phyloP scores from a whole-genome alignment of 768 basidiomycete genomes.

The Psilocybe cyanescens region DNA sequence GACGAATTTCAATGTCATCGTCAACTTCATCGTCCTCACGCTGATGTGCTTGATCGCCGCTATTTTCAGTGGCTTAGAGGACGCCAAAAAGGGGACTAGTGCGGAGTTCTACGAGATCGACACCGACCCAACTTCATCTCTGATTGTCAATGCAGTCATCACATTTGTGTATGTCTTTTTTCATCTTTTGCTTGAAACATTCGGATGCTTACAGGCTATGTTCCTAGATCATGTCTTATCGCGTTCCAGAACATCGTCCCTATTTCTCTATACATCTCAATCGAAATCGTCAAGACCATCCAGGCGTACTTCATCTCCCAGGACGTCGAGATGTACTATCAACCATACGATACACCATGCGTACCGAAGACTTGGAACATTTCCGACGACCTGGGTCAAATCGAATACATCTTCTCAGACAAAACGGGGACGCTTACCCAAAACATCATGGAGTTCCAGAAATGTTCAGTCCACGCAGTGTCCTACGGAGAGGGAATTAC shows the following conservation, averaged over 20 bases:
- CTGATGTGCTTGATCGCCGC: constrained; percentile 79
- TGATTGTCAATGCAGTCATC: constrained; percentile 76
- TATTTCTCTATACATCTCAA: constrained; percentile 94
- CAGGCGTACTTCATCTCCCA: constrained; percentile 97
- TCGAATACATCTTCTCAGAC: constrained; percentile 90
- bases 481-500: constrained; percentile 94
- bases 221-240: constrained; percentile 82
- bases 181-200: background rate
- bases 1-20: constrained; percentile 96
- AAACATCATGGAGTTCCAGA: constrained; percentile 99
- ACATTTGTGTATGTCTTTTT: constrained; percentile 81
- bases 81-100: constrained; percentile 64
- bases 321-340: constrained; percentile 96
- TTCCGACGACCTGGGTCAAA: constrained; percentile 97
- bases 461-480: constrained; percentile 85
- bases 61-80: constrained; percentile 75
- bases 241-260: constrained; percentile 98
- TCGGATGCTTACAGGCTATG: constrained; percentile 1
- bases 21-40: constrained; percentile 85
- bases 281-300: constrained; percentile 97
- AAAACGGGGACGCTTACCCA: constrained; percentile 98
- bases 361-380: constrained; percentile 99
- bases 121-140: constrained; percentile 61
- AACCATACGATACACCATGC: constrained; percentile 83
- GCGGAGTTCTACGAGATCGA: constrained; percentile 72